These are phyloP conservation scores for Silene latifolia DNA, from an alignment of 148 eudicot species.

Conservation along the genomic window DNA sequence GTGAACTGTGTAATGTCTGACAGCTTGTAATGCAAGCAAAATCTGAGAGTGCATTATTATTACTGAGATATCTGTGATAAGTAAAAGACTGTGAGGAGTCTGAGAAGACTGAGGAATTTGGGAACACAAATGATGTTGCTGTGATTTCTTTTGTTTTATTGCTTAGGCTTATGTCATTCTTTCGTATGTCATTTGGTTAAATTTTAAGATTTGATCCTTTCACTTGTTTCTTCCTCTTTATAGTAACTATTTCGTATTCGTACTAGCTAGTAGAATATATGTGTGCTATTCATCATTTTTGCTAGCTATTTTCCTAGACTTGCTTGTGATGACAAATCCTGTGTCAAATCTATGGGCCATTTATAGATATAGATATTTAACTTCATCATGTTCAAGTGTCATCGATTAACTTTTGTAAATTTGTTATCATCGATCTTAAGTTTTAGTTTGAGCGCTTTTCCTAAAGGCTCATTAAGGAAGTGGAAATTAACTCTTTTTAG, in stretches of 20 bases:
- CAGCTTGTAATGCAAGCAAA: slow-evolving; percentile 5
- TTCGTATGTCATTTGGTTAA: background rate
- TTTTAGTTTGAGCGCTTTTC: no score
- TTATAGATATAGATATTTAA: no score
- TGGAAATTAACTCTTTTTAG: no score
- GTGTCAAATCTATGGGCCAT: no score
- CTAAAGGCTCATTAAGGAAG: no score
- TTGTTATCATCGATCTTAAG: no score
- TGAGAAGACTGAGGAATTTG: background rate
- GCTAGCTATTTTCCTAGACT: no score
- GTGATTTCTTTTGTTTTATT: background rate
- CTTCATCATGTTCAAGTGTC: no score
- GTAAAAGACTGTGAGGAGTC: background rate
- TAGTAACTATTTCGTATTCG: background rate
- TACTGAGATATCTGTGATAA: background rate
- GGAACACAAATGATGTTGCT: slow-evolving; percentile 7
- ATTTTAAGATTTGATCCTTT: slow-evolving; percentile 9
- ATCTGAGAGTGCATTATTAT: background rate
- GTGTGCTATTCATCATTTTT: background rate
- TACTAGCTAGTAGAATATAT: background rate
- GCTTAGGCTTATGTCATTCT: slow-evolving; percentile 8
- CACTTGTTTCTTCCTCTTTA: slow-evolving; percentile 22
- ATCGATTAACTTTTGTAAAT: no score
- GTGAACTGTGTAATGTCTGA: background rate
- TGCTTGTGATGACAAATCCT: no score